Conservation (phyloP, 1,284 basidiomycete genomes). For the Malassezia japonica region DNA sequence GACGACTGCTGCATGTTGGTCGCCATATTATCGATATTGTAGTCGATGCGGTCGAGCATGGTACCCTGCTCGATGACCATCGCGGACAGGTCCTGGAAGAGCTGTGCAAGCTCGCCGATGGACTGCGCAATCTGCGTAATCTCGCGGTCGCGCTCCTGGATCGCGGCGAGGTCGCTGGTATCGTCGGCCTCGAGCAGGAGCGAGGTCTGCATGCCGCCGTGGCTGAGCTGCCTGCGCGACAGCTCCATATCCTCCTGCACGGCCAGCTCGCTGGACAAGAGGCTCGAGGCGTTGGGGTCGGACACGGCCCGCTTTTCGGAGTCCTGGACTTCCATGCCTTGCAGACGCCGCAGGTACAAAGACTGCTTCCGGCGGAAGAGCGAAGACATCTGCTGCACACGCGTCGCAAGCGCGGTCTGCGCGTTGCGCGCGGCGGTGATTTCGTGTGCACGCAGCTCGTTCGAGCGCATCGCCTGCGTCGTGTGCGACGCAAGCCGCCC, state of each 20-base stretch:
- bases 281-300: conserved; percentile 11
- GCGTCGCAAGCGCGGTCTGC: conserved; percentile 87
- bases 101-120: conserved; percentile 79
- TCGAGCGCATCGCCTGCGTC: conserved; percentile 49
- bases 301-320: conserved; percentile 24
- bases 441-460: conserved; percentile 27
- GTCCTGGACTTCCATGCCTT: conserved; percentile 54
- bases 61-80: conserved; percentile 98
- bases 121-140: conserved; percentile 83
- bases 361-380: conserved; percentile 95
- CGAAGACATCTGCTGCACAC: conserved; percentile 82
- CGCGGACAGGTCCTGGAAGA: conserved; percentile 86
- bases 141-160: conserved; percentile 56
- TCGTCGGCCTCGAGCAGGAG: conserved; percentile 19
- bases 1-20: conserved; percentile 72
- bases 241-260: conserved; percentile 42
- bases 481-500: conserved; percentile 28
- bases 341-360: conserved; percentile 78
- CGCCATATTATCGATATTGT: conserved; percentile 87
- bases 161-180: conserved; percentile 14
- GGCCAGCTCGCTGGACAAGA: conserved; percentile 29
- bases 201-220: not conserved
- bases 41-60: conserved; percentile 88
- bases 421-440: conserved; percentile 70
- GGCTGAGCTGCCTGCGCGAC: not conserved